Percentiles rank a stretch among this genome's conserved stretches.
These are phyloP conservation scores for Globisporangium canariense DNA, from an alignment of 352 stramenopile species.

Conservation along the genomic window DNA sequence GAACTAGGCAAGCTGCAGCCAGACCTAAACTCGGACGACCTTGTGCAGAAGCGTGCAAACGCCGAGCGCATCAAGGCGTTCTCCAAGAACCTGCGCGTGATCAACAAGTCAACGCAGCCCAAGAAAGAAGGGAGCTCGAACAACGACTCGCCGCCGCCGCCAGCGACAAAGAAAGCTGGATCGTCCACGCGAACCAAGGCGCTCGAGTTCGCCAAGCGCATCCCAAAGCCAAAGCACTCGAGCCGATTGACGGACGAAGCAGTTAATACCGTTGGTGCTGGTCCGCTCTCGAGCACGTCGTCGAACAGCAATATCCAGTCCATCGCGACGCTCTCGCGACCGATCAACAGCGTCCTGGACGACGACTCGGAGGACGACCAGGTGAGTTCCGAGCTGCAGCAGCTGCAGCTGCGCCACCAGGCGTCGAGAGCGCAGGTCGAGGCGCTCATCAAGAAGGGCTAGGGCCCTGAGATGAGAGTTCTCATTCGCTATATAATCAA, in stretches of 20 bases:
- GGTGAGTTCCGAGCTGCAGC: slow-evolving; percentile 56
- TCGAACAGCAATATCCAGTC: slow-evolving; percentile 21
- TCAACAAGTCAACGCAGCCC: slow-evolving; percentile 54
- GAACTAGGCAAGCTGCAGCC: slow-evolving; percentile 88
- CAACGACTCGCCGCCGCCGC: slow-evolving; percentile 12
- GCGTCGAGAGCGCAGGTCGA: slow-evolving; percentile 72
- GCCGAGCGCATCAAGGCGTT: slow-evolving; percentile 81
- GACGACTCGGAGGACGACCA: slow-evolving; percentile 61
- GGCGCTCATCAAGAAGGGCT: slow-evolving; percentile 48
- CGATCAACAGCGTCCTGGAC: slow-evolving; percentile 52
- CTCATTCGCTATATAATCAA: neutral
- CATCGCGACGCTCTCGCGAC: slow-evolving; percentile 22
- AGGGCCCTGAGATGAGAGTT: neutral
- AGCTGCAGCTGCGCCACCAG: slow-evolving; percentile 70
- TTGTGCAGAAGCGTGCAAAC: slow-evolving; percentile 80
- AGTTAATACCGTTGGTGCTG: neutral
- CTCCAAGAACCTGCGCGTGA: slow-evolving; percentile 68
- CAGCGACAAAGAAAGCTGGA: slow-evolving; percentile 28
- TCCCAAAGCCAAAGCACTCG: slow-evolving; percentile 59
- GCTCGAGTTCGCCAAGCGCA: slow-evolving; percentile 74
- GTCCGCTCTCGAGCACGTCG: slow-evolving; percentile 9
- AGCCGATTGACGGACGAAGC: slow-evolving; percentile 25
- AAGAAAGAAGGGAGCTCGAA: slow-evolving; percentile 32
- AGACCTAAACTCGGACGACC: slow-evolving; percentile 75
- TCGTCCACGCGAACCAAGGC: slow-evolving; percentile 66